Evolutionary conservation across 345 rosid species (phyloP).

Genomic region (Acer negundo): DNA sequence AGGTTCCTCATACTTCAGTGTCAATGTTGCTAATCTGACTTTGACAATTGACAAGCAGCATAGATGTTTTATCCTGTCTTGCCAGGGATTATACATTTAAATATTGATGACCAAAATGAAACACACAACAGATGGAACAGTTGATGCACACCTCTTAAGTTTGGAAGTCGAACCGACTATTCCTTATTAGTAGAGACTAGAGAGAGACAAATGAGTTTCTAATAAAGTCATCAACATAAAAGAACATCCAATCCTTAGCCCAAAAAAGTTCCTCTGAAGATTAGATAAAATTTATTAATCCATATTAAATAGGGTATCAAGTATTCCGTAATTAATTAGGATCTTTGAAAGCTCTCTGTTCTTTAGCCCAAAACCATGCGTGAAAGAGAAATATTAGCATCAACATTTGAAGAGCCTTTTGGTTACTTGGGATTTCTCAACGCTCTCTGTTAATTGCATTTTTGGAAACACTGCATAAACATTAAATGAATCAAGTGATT

Average conservation of each 20-base stretch:
- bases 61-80: background rate
- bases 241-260: too few species aligned
- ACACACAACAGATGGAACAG: background rate
- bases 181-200: background rate
- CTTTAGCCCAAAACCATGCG: background rate
- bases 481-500: background rate
- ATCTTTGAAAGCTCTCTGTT: background rate
- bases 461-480: constrained; percentile 23
- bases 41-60: background rate
- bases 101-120: background rate
- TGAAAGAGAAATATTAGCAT: background rate
- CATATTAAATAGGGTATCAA: background rate
- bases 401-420: background rate
- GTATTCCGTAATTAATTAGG: background rate
- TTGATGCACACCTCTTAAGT: background rate
- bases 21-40: background rate
- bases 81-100: background rate
- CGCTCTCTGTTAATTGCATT: background rate
- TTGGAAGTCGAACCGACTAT: background rate
- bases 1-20: background rate
- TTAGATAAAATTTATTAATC: background rate
- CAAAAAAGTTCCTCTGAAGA: background rate
- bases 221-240: too few species aligned
- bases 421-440: background rate
- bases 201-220: background rate